A percentile compares a stretch with the other conserved stretches of the same genome.
Conservation (phyloP, 345 rosid genomes). For the Citrus mangshanensis region DNA sequence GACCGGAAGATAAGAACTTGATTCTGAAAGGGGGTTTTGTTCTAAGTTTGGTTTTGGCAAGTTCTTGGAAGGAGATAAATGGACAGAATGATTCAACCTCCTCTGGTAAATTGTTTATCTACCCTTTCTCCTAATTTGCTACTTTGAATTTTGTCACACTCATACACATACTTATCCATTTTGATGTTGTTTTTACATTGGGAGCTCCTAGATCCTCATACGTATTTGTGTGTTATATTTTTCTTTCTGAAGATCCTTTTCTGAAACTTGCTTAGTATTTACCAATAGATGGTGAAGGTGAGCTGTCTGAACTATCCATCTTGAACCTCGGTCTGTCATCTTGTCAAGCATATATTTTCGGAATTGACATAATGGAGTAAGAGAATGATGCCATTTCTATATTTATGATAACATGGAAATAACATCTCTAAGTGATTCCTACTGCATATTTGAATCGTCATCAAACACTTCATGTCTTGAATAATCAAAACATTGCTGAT, state of each 20-base stretch:
- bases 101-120: constrained; percentile 47
- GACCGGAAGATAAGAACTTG: constrained; percentile 19
- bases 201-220: not conserved
- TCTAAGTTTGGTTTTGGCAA: constrained; percentile 21
- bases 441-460: not conserved
- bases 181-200: not conserved
- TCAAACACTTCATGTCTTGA: not conserved
- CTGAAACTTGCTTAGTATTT: not conserved
- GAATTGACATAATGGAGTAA: not conserved
- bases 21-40: constrained; percentile 24
- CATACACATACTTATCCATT: constrained; percentile 5
- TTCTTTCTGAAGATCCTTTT: not conserved
- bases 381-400: not conserved
- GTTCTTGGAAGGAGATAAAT: constrained; percentile 29
- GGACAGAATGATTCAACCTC: constrained; percentile 74
- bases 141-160: not conserved
- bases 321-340: not conserved
- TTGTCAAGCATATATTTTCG: not conserved
- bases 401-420: not conserved
- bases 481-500: not conserved
- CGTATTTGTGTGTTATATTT: not conserved
- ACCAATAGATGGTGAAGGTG: not conserved
- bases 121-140: not conserved
- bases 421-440: not conserved
- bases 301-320: not conserved